A percentile compares a stretch with the other conserved stretches of the same genome.
These are phyloP conservation scores for Graphilbum fragrans DNA, from an alignment of 2,329 filamentous ascomycete species.

Conservation along the genomic window DNA sequence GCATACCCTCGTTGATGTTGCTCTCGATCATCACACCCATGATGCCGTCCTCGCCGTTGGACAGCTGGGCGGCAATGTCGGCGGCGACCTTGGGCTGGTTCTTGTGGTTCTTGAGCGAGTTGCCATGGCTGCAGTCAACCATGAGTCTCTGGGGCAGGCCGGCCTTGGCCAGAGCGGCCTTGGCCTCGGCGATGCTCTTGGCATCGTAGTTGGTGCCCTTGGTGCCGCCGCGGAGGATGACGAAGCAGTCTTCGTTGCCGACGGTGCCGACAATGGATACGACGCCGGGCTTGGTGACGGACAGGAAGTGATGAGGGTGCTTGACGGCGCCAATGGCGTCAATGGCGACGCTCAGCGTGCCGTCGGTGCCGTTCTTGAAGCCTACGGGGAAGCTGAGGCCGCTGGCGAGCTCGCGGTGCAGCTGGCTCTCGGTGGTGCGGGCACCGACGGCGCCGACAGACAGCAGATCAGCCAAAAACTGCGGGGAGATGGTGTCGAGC, in stretches of 20 bases:
- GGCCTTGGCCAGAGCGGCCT: constrained; percentile 64
- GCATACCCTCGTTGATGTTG: constrained; percentile 80
- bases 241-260: constrained; percentile 95
- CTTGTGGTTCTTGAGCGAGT: constrained; percentile 90
- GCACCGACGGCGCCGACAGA: constrained; percentile 89
- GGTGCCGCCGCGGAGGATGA: constrained; percentile 85
- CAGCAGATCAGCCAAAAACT: constrained; percentile 87
- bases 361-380: constrained; percentile 99
- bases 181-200: constrained; percentile 71
- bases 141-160: constrained; percentile 69
- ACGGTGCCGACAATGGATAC: constrained; percentile 89
- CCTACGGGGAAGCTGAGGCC: constrained; percentile 94
- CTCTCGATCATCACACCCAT: constrained; percentile 99
- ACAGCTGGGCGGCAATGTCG: constrained; percentile 71
- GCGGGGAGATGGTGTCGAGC: constrained; percentile 94
- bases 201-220: constrained; percentile 91
- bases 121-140: constrained; percentile 97
- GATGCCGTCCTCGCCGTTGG: constrained; percentile 70
- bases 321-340: constrained; percentile 89
- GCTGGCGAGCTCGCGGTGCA: constrained; percentile 88
- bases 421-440: constrained; percentile 90
- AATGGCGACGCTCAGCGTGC: constrained; percentile 76
- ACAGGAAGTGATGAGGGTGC: constrained; percentile 93
- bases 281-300: constrained; percentile 90
- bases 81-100: constrained; percentile 93